These are phyloP conservation scores for Solanum stenotomum DNA, from an alignment of 257 asterid genomes.

Conservation along the genomic window DNA sequence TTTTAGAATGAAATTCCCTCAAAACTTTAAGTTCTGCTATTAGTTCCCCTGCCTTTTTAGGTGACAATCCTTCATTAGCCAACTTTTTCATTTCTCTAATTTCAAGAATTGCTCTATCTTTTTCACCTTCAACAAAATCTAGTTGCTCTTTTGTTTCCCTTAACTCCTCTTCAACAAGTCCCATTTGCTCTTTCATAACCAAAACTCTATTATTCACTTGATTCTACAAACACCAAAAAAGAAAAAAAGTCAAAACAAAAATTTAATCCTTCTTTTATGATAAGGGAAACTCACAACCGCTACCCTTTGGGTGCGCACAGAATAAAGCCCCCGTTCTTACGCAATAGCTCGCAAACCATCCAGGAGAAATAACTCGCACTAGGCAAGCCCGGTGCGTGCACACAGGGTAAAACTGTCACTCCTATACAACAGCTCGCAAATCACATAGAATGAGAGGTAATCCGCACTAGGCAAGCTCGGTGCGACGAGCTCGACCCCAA, in stretches of 20 bases:
- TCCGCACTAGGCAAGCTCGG: neutral
- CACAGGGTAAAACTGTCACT: too few species aligned
- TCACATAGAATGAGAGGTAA: neutral
- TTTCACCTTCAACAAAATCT: constrained; percentile 22
- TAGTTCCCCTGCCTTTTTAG: neutral
- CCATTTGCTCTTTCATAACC: constrained; percentile 36
- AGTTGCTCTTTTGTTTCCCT: constrained; percentile 36
- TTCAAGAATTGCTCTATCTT: constrained; percentile 28
- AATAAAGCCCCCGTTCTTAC: too few species aligned
- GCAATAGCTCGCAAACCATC: neutral
- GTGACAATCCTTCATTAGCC: constrained; percentile 4
- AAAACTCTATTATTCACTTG: constrained; percentile 13
- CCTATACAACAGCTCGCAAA: neutral
- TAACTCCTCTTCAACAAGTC: constrained; percentile 49
- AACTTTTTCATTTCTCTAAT: constrained; percentile 21
- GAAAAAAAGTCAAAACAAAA: neutral
- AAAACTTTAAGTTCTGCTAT: constrained; percentile 16
- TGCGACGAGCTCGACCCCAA: neutral
- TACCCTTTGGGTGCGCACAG: neutral
- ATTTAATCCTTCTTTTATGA: neutral
- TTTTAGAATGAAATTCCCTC: constrained; percentile 21
- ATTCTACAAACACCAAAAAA: constrained; percentile 13
- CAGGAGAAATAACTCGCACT: too few species aligned
- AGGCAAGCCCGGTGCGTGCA: neutral
- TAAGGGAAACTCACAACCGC: fast-evolving